Conservation (phyloP, 2,329 filamentous ascomycete genomes). For the Aotearoamyces nothofagi region DNA sequence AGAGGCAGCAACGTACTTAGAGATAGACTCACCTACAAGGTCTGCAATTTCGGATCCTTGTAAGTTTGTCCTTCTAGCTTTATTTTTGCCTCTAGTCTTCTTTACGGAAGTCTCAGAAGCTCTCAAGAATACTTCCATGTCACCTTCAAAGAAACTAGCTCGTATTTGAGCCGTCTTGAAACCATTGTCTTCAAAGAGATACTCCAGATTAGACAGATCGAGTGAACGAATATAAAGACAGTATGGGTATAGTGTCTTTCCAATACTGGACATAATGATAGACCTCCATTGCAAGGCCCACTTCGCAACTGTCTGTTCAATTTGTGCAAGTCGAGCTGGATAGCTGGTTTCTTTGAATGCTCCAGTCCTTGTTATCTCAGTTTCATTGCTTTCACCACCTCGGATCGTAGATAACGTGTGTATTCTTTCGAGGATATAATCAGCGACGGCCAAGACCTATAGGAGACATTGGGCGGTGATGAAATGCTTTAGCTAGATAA, state of each 20-base stretch:
- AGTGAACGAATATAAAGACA: conserved; percentile 50
- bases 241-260: conserved; percentile 50
- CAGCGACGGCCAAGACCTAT: too few species aligned
- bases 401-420: conserved; percentile 24
- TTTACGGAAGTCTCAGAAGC: conserved; percentile 18
- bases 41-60: conserved; percentile 20
- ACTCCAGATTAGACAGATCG: conserved; percentile 43
- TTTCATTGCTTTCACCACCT: conserved; percentile 27
- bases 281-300: conserved; percentile 24
- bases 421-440: too few species aligned
- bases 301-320: conserved; percentile 6
- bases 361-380: conserved; percentile 13
- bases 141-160: conserved; percentile 23
- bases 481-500: too few species aligned
- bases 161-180: conserved; percentile 10
- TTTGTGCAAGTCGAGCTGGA: conserved; percentile 7
- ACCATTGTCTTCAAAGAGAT: conserved; percentile 38
- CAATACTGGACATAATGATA: conserved; percentile 49
- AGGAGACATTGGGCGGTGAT: too few species aligned
- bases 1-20: conserved; percentile 28
- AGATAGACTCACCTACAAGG: conserved; percentile 41
- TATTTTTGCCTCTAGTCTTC: too few species aligned
- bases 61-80: conserved; percentile 8
- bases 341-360: conserved; percentile 7
- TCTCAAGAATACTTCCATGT: conserved; percentile 18